Evolutionary conservation across 2,329 filamentous ascomycete genomes (phyloP), one percentile per base, ranked within the genome.

Genomic region (Aschersonia sp.): DNA sequence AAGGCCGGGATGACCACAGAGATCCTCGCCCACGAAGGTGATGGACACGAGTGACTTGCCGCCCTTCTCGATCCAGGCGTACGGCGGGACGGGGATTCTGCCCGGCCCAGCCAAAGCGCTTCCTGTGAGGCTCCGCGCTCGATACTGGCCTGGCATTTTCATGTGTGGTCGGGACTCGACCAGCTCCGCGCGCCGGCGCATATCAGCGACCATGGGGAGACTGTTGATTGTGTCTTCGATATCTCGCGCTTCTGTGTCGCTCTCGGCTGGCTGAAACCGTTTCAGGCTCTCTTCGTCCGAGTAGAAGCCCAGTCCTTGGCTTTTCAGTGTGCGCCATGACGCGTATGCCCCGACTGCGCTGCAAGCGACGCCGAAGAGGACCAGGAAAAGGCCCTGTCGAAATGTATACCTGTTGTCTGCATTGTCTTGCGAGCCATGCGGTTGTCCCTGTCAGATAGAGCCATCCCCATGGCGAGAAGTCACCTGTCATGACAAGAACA

Each of bases 1-100:
- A 52, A 97, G 87, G 3, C 85, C 88, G 5, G 87, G 85, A 63
- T 97, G 89, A 2, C 91, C 91, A 61, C 88, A 96, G 41, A 97
- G 70, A 56, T 86, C 81, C 3, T 74, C 67, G 2, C 91, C 91
- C 0, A 95, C 73, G 60, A 89, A 89, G 47, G 82, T 75, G 42
- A 97, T 75, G 10, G 80, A 78, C 5, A 89, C 78, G 48, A 86
- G 68, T 45, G 73, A 76, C 67, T 80, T 82, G 47, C 86, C 84
- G 31, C 73, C 77, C 29, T 77, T 73, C 55, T 92, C 84, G 47
- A 70, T 73, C 74, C 89, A 97, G 5, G 79, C 77, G 44, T 87
- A 73, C 1, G 91, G 89, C 3, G 91, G 89, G 1, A 95, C 85
- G 3, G 79, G 79, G 51, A 98, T 79, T 62, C 79, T 84, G 32